phyloP scores from a whole-genome alignment of 164 flowering plant species.

The Pachysandra terminalis region DNA sequence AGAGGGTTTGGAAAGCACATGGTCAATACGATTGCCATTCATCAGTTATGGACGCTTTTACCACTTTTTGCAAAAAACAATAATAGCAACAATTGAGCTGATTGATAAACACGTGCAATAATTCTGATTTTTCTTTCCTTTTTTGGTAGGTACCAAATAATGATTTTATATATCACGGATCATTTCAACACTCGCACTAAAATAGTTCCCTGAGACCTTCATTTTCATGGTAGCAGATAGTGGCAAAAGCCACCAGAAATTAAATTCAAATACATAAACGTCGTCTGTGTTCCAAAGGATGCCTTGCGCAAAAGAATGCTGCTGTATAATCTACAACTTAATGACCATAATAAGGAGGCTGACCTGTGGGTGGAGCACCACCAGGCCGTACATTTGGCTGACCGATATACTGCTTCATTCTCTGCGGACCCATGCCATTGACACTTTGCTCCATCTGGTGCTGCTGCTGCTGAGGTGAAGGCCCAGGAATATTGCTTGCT shows the following conservation, averaged over 20 bases:
- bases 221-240: not conserved
- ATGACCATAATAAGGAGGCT: conserved; percentile 10
- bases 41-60: too few species aligned
- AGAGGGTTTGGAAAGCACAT: too few species aligned
- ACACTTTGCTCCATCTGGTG: not conserved
- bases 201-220: too few species aligned
- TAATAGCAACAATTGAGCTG: too few species aligned
- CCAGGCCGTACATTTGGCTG: conserved; percentile 1
- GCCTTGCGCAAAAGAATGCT: not conserved
- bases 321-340: not conserved
- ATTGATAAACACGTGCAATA: too few species aligned
- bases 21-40: too few species aligned
- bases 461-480: not conserved
- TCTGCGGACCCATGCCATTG: conserved; percentile 1
- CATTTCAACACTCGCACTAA: too few species aligned
- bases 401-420: not conserved
- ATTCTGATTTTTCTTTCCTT: too few species aligned
- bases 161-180: too few species aligned
- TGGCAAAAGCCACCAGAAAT: not conserved
- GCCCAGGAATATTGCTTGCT: not conserved
- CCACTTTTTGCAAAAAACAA: too few species aligned
- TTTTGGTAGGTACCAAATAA: too few species aligned
- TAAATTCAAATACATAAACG: not conserved
- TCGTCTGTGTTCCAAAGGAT: not conserved
- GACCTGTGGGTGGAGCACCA: conserved; percentile 2